Percentiles rank a stretch among this genome's conserved stretches.
These are phyloP conservation scores for Rachicladosporium sp. DNA, from an alignment of 2,329 filamentous ascomycete genomes.

Conservation along the genomic window DNA sequence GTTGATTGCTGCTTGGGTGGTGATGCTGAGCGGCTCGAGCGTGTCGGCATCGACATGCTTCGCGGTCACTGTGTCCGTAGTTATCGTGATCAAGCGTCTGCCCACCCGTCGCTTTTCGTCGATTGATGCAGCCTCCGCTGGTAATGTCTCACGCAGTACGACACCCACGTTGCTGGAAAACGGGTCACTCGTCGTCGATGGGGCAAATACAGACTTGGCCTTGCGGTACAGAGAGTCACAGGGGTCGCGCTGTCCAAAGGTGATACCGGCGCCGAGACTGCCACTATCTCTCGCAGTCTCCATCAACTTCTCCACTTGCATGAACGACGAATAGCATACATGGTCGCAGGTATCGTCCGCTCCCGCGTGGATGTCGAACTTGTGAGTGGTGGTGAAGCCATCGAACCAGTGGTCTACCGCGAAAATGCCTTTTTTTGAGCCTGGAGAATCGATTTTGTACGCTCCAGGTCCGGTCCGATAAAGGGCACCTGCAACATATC, in stretches of 20 bases:
- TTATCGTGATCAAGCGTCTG: conserved; percentile 35
- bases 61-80: conserved; percentile 48
- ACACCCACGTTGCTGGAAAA: conserved; percentile 47
- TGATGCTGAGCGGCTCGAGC: conserved; percentile 57
- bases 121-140: conserved; percentile 30
- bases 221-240: conserved; percentile 65
- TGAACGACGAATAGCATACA: conserved; percentile 60
- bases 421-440: conserved; percentile 45
- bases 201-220: conserved; percentile 48
- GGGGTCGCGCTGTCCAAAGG: conserved; percentile 63
- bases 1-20: conserved; percentile 50
- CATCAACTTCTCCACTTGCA: conserved; percentile 52
- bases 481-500: conserved; percentile 57
- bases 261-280: conserved; percentile 37
- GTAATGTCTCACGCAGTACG: conserved; percentile 52
- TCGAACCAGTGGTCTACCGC: conserved; percentile 70
- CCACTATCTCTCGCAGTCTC: conserved; percentile 50
- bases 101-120: conserved; percentile 13
- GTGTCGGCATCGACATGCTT: conserved; percentile 57
- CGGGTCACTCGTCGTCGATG: conserved; percentile 10
- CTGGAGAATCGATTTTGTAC: conserved; percentile 42
- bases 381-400: conserved; percentile 58
- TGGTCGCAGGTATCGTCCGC: conserved; percentile 23
- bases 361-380: conserved; percentile 34
- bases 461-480: conserved; percentile 65